Percentiles rank a stretch among this genome's conserved stretches.
phyloP scores from a whole-genome alignment of 78 protist genomes.

The Dictyostelium firmibasis region DNA sequence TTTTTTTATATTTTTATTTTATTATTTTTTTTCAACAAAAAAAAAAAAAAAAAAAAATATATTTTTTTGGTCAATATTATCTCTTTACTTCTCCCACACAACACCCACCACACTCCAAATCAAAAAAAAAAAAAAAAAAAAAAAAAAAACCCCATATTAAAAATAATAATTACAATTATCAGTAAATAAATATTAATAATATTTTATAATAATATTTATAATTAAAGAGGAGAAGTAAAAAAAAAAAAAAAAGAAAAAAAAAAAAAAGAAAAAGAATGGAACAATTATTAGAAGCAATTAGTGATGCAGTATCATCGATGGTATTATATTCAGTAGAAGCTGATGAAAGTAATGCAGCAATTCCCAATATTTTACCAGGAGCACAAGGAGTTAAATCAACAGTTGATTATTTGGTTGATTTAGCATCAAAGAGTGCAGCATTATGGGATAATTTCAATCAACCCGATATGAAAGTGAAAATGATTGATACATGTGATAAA shows the following conservation, averaged over 20 bases:
- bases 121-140: not conserved
- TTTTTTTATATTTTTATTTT: too few relatives aligned
- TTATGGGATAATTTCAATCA: conserved; percentile 73
- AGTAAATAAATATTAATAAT: not conserved
- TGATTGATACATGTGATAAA: conserved; percentile 46
- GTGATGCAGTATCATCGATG: conserved; percentile 80
- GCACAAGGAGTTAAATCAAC: conserved; percentile 69
- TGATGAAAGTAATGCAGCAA: conserved; percentile 74
- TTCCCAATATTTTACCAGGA: conserved; percentile 78
- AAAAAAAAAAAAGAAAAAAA: too few relatives aligned
- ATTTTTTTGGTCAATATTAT: not conserved
- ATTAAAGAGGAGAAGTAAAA: too few relatives aligned
- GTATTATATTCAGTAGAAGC: conserved; percentile 78
- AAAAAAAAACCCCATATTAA: not conserved
- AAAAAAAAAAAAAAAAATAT: too few relatives aligned
- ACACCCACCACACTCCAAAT: not conserved
- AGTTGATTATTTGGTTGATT: conserved; percentile 66
- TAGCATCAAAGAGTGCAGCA: conserved; percentile 45
- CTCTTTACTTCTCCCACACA: not conserved
- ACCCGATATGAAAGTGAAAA: conserved; percentile 52
- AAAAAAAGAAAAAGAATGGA: conserved; percentile 25
- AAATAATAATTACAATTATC: not conserved
- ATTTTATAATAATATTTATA: not conserved
- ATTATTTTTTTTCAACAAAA: too few relatives aligned
- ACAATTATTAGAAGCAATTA: conserved; percentile 70